A percentile compares a stretch with the other conserved stretches of the same genome.
These are phyloP conservation scores for Phylloporus sp. DNA, from an alignment of 768 basidiomycete genomes.

Conservation along the genomic window DNA sequence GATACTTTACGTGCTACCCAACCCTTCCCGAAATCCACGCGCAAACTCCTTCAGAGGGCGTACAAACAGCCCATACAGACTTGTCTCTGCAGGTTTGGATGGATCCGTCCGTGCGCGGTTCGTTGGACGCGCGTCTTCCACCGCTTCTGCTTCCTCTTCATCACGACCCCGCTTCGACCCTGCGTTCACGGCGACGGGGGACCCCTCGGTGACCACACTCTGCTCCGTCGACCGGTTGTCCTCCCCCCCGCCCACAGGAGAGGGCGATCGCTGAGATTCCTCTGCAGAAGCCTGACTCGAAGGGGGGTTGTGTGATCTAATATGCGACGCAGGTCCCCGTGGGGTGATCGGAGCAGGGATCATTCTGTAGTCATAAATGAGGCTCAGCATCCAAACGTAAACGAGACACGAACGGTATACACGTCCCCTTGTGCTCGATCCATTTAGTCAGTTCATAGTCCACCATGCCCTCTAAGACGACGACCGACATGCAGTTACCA, in stretches of 20 bases:
- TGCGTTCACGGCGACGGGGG: constrained; percentile 13
- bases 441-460: constrained; percentile 61
- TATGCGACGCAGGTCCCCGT: constrained; percentile 12
- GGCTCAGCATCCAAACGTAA: neutral
- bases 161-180: constrained; percentile 51
- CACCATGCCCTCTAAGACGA: constrained; percentile 45
- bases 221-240: constrained; percentile 34
- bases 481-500: constrained; percentile 42
- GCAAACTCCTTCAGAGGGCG: constrained; percentile 62
- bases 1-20: constrained; percentile 28
- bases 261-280: constrained; percentile 10
- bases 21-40: constrained; percentile 63
- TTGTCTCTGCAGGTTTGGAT: constrained; percentile 44
- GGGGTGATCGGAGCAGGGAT: constrained; percentile 20
- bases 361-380: constrained; percentile 14
- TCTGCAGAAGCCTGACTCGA: constrained; percentile 15
- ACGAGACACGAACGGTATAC: constrained; percentile 35
- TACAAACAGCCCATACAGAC: constrained; percentile 55
- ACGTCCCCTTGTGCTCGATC: constrained; percentile 57
- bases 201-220: constrained; percentile 33
- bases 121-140: constrained; percentile 40
- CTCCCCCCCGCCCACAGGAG: constrained; percentile 17
- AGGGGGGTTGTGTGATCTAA: constrained; percentile 14
- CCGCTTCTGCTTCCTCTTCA: constrained; percentile 34
- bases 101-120: constrained; percentile 52